These are phyloP conservation scores for Coleophoma eucalyptorum DNA, from an alignment of 2,329 filamentous ascomycete species.

Conservation along the genomic window DNA sequence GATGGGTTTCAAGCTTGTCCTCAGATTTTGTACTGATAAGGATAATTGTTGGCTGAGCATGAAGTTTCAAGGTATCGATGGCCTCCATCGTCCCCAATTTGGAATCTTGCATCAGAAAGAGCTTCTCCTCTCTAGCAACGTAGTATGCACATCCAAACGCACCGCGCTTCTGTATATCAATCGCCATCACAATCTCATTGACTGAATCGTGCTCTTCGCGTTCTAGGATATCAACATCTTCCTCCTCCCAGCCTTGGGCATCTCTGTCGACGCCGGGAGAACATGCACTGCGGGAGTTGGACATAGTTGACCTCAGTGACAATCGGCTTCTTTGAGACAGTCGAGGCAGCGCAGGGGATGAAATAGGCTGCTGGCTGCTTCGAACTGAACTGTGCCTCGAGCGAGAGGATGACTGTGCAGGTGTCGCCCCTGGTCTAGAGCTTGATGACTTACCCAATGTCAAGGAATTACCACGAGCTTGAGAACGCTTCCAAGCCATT, in stretches of 20 bases:
- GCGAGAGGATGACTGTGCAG: slow-evolving; percentile 7
- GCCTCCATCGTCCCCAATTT: slow-evolving; percentile 64
- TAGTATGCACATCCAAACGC: slow-evolving; percentile 85
- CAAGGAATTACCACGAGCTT: no score
- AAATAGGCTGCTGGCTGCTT: slow-evolving; percentile 6
- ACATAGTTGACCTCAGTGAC: slow-evolving; percentile 10
- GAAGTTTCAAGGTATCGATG: slow-evolving; percentile 56
- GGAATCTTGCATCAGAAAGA: slow-evolving; percentile 77
- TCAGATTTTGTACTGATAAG: slow-evolving; percentile 37
- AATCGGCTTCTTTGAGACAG: slow-evolving; percentile 12
- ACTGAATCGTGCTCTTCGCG: slow-evolving; percentile 44
- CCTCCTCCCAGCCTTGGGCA: slow-evolving; percentile 13
- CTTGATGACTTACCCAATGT: slow-evolving; percentile 1
- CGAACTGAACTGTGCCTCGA: slow-evolving; percentile 14
- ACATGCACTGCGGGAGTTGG: slow-evolving; percentile 3
- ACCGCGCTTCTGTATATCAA: slow-evolving; percentile 68
- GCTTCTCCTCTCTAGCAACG: slow-evolving; percentile 60
- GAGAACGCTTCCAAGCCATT: slow-evolving; percentile 22
- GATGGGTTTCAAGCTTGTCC: slow-evolving; percentile 25
- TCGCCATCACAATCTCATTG: slow-evolving; percentile 73
- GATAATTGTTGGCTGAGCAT: slow-evolving; percentile 51
- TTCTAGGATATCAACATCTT: slow-evolving; percentile 25
- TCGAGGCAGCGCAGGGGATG: slow-evolving; percentile 13
- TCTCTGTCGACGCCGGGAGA: slow-evolving; percentile 1
- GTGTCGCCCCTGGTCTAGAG: slow-evolving; percentile 3